Evolutionary conservation across 441 rosid species (phyloP), one percentile per base, ranked within the genome.

Genomic region (Corymbia citriodora): DNA sequence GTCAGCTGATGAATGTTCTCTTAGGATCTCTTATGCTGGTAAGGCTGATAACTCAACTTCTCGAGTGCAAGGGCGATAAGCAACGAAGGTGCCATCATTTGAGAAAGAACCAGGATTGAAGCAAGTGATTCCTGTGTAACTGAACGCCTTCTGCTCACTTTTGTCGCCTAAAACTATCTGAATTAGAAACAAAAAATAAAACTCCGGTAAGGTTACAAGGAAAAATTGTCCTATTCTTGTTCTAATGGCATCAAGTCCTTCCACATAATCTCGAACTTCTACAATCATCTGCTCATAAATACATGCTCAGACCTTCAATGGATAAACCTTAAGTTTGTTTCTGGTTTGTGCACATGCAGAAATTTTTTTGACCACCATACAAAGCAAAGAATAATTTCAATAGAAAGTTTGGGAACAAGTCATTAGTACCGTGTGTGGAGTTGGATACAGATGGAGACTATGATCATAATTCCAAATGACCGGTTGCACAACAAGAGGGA

Each of bases 381-480:
- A 79, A 12, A 79, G 85, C 85, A 40, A 72, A 65, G 45, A 25
- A 61, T 21, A 88, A 50, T 25, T 61, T 65, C 14, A 29, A 50
- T 8, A 55, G 63, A 45, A 48, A 14, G 48, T 57, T 45, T 40
- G 1, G 53, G 81, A 40, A 2, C 8, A 40, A 65, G 74, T 21
- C 31, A 91, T 57, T 21, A 53, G 23, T 93, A 97, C 99, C 98
- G 97, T 93, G 86, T 97, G 95, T 87, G 99, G 99, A 92, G 97
- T 95, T 88, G 99, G 99, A 93, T 95, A 97, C 18, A 97, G 96
- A 93, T 96, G 97, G 90, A 98, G 99, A 92, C 94, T 90, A 92
- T 97, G 99, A 90, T 97, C 99, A 49, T 95, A 98, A 91, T 97
- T 98, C 99, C 99, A 98, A 88, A 97, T 96, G 83, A 98, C 93